Conservation (phyloP, 495 filamentous ascomycete species). For the Tuber aestivum region DNA sequence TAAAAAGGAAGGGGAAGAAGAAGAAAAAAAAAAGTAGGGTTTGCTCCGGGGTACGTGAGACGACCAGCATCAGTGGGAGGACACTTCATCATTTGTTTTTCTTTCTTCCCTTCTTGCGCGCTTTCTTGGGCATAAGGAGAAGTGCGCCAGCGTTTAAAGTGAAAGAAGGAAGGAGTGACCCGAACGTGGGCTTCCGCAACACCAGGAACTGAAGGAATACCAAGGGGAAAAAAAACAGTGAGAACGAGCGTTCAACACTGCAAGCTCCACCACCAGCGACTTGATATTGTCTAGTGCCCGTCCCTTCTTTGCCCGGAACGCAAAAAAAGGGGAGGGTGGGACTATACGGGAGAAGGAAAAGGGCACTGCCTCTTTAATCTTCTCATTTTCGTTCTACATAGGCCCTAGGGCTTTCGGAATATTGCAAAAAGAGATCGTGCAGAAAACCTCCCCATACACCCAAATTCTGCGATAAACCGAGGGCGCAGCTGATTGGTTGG, state of each 20-base stretch:
- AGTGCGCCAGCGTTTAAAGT: background rate
- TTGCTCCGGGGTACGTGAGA: background rate
- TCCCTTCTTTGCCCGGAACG: background rate
- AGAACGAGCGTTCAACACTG: background rate
- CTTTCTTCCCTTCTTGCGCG: background rate
- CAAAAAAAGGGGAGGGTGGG: background rate
- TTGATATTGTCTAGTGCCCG: background rate
- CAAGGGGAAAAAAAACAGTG: background rate
- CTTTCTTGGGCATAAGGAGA: background rate
- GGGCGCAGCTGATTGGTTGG: background rate
- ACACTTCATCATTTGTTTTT: background rate
- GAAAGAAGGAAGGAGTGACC: background rate
- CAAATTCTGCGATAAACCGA: background rate
- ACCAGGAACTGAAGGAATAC: background rate
- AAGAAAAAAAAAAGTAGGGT: background rate
- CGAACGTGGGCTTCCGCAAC: background rate
- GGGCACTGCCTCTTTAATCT: background rate
- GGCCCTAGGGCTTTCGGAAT: background rate
- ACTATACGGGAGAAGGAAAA: background rate
- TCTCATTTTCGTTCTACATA: background rate
- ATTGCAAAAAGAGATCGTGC: background rate
- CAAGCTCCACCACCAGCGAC: background rate
- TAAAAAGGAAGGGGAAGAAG: background rate
- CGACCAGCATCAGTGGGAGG: background rate
- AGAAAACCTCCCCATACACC: background rate